Conservation (phyloP, 257 asterid species). For the Nicotiana paniculata region DNA sequence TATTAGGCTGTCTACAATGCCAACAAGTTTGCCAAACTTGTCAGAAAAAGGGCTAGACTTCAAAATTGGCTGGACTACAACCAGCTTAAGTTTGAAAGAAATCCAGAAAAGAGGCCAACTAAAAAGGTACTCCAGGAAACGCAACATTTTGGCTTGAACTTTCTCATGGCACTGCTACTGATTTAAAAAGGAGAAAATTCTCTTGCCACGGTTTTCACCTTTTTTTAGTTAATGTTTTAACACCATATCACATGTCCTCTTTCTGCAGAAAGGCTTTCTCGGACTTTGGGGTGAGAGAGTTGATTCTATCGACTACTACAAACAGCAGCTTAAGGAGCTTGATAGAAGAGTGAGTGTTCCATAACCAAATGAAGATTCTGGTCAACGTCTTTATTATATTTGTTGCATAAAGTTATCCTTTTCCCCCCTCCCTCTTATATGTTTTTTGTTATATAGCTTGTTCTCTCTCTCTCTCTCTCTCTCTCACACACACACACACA, state of each 20-base stretch:
- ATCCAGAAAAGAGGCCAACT: slow-evolving; percentile 80
- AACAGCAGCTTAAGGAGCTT: slow-evolving; percentile 45
- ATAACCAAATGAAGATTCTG: not conserved
- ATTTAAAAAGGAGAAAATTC: not conserved
- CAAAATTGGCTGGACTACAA: slow-evolving; percentile 93
- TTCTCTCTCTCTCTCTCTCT: not conserved
- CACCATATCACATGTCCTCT: not conserved
- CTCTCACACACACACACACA: not conserved
- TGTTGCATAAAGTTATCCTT: not conserved
- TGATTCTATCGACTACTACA: slow-evolving; percentile 77
- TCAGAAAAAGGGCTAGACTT: slow-evolving; percentile 61
- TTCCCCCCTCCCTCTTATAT: not conserved
- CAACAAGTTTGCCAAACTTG: slow-evolving; percentile 72
- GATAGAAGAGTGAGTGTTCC: slow-evolving; percentile 56
- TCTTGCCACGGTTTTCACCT: not conserved
- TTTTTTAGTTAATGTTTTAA: not conserved
- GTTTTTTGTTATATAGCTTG: not conserved
- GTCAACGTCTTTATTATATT: not conserved
- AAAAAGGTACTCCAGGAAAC: slow-evolving; percentile 40
- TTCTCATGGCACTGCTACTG: not conserved
- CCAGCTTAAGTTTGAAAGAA: slow-evolving; percentile 82
- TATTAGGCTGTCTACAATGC: slow-evolving; percentile 83
- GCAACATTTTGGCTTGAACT: not conserved
- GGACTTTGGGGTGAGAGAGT: slow-evolving; percentile 79
- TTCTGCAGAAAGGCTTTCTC: slow-evolving; percentile 68